Percentiles rank a stretch among this genome's conserved stretches.
These are phyloP conservation scores for Thymus quinquecostatus DNA, from an alignment of 257 asterid genomes.

Conservation along the genomic window DNA sequence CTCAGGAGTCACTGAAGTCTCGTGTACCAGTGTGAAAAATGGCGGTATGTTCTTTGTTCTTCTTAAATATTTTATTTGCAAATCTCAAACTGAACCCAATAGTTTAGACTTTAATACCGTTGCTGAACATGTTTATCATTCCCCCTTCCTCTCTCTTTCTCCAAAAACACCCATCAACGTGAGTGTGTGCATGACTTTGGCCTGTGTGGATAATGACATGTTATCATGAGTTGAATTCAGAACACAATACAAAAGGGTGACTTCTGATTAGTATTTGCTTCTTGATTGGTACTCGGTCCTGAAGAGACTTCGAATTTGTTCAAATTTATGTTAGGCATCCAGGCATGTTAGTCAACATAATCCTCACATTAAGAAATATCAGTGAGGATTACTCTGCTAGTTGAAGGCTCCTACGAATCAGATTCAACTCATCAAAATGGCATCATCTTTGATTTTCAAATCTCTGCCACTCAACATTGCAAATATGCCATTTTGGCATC, in stretches of 20 bases:
- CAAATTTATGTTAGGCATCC: background rate
- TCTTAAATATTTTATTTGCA: background rate
- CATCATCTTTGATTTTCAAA: slow-evolving; percentile 9
- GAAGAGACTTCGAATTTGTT: background rate
- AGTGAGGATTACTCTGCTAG: slow-evolving; percentile 1
- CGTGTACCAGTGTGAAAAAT: slow-evolving; percentile 24
- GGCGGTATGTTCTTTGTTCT: slow-evolving; percentile 22
- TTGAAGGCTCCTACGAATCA: slow-evolving; percentile 1
- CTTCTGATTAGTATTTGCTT: slow-evolving; percentile 1
- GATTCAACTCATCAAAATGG: background rate
- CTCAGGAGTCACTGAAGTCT: slow-evolving; percentile 36
- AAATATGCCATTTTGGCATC: slow-evolving; percentile 14
- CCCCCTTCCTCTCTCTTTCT: background rate
- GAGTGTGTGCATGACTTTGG: background rate
- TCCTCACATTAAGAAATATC: slow-evolving; percentile 9
- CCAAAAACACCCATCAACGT: background rate
- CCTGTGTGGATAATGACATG: background rate
- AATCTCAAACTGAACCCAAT: slow-evolving; percentile 13
- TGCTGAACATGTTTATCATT: slow-evolving; percentile 22
- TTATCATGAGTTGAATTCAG: slow-evolving; percentile 12
- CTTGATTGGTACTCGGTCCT: slow-evolving; percentile 8
- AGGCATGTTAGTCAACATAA: background rate
- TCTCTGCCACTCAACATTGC: slow-evolving; percentile 7
- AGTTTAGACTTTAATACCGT: background rate
- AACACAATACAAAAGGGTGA: background rate